A percentile compares a stretch with the other conserved stretches of the same genome.
phyloP scores from a whole-genome alignment of 208 protist genomes.

The Tritrichomonas musculus region DNA sequence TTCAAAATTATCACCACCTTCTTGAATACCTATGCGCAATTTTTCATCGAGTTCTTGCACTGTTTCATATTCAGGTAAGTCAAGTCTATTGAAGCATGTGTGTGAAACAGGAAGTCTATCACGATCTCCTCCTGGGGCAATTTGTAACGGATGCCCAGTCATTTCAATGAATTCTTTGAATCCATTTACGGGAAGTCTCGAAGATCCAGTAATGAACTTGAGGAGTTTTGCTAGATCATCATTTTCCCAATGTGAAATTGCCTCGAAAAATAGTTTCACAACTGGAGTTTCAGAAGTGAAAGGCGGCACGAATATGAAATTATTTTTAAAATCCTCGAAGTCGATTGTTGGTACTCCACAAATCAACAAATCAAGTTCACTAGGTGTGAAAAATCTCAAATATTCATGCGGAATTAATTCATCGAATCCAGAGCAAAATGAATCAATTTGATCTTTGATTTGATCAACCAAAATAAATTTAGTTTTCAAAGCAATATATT shows the following conservation, averaged over 20 bases:
- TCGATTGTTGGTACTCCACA: constrained; percentile 89
- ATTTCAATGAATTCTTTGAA: constrained; percentile 67
- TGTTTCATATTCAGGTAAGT: constrained; percentile 75
- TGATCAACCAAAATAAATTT: constrained; percentile 75
- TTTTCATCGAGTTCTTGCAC: constrained; percentile 55
- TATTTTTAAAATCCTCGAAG: constrained; percentile 74
- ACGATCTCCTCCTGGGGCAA: constrained; percentile 42
- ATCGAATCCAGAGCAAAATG: constrained; percentile 87
- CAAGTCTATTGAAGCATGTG: constrained; percentile 91
- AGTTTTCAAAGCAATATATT: constrained; percentile 86
- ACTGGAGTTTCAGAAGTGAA: constrained; percentile 52
- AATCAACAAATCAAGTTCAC: too few relatives aligned
- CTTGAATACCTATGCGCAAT: constrained; percentile 47
- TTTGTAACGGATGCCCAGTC: constrained; percentile 45
- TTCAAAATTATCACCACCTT: constrained; percentile 51
- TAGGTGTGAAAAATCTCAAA: constrained; percentile 80
- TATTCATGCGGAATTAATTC: constrained; percentile 77
- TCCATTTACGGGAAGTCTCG: constrained; percentile 86
- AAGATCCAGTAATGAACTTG: constrained; percentile 94
- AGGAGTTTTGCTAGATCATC: constrained; percentile 78
- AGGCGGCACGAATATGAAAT: constrained; percentile 81
- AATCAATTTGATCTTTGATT: constrained; percentile 83
- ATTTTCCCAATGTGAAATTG: constrained; percentile 63
- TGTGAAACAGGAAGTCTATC: constrained; percentile 80
- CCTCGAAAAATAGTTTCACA: constrained; percentile 93